Conservation (phyloP, 495 filamentous ascomycete genomes). For the Penicillium fimorum region DNA sequence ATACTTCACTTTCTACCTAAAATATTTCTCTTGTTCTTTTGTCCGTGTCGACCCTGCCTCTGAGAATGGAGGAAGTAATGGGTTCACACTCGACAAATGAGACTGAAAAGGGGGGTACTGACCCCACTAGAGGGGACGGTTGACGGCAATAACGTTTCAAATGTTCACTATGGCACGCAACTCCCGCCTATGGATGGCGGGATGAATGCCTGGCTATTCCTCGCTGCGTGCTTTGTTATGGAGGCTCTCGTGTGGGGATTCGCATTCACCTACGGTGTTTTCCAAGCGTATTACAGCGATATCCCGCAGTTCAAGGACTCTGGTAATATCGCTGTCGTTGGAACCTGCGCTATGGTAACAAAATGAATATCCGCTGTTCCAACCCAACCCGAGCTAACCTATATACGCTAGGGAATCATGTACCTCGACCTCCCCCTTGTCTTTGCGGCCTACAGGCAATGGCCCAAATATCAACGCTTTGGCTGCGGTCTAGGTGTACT, state of each 20-base stretch:
- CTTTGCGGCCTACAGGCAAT: conserved; percentile 4
- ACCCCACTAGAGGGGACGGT: background rate
- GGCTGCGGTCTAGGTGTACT: conserved; percentile 12
- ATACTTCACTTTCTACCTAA: too few relatives aligned
- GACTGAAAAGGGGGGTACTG: conserved; percentile 1
- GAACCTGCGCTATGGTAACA: conserved; percentile 21
- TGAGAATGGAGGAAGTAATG: background rate
- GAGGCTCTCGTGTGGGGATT: conserved; percentile 58
- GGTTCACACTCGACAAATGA: background rate
- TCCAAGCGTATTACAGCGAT: conserved; percentile 35
- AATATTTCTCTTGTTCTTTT: conserved; percentile 30
- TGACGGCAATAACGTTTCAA: background rate
- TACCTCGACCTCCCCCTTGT: conserved; percentile 15
- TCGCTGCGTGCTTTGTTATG: conserved; percentile 56
- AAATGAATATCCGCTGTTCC: background rate
- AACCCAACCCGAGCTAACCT: background rate
- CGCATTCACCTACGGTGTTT: conserved; percentile 45
- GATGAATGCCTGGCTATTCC: conserved; percentile 60
- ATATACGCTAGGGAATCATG: conserved; percentile 9
- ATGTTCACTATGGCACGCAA: conserved; percentile 24
- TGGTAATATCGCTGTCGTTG: conserved; percentile 16
- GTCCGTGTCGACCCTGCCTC: background rate
- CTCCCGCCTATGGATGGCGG: conserved; percentile 58
- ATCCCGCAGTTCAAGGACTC: conserved; percentile 26
- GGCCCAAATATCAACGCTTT: conserved; percentile 5